Conservation (phyloP, 2,329 filamentous ascomycete genomes). For the Ampelomyces quisqualis region DNA sequence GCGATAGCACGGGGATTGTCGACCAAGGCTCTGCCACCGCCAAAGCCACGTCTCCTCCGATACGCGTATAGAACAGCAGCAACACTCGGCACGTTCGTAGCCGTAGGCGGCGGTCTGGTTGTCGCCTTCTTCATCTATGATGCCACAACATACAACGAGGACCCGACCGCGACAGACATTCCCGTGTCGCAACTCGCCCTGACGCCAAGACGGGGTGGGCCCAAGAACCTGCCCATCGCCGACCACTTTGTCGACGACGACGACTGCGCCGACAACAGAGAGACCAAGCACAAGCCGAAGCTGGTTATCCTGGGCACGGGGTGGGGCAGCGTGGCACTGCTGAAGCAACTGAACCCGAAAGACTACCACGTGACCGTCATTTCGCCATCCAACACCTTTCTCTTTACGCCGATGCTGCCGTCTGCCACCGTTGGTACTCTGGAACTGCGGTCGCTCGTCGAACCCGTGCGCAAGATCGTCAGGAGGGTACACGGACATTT, state of each 20-base stretch:
- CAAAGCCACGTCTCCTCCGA: slow-evolving; percentile 44
- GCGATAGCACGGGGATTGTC: slow-evolving; percentile 29
- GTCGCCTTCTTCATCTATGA: slow-evolving; percentile 92
- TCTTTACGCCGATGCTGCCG: slow-evolving; percentile 97
- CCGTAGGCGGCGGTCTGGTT: slow-evolving; percentile 67
- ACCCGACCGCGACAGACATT: slow-evolving; percentile 67
- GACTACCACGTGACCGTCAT: slow-evolving; percentile 96
- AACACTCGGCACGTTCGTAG: slow-evolving; percentile 72
- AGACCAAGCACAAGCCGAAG: slow-evolving; percentile 82
- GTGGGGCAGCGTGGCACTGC: slow-evolving; percentile 88
- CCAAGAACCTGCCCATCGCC: slow-evolving; percentile 91
- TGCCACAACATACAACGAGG: slow-evolving; percentile 81
- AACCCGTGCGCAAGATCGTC: slow-evolving; percentile 86
- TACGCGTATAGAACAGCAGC: slow-evolving; percentile 71
- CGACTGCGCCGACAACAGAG: slow-evolving; percentile 68
- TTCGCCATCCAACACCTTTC: slow-evolving; percentile 92
- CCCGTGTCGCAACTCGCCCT: slow-evolving; percentile 82
- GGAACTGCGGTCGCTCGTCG: slow-evolving; percentile 85
- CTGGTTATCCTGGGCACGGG: slow-evolving; percentile 91
- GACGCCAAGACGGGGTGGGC: slow-evolving; percentile 77
- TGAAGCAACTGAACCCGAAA: slow-evolving; percentile 86
- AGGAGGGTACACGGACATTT: slow-evolving; percentile 81
- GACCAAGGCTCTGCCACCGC: slow-evolving; percentile 33
- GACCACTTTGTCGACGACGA: slow-evolving; percentile 88
- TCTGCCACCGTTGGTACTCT: slow-evolving; percentile 95